A percentile compares a stretch with the other conserved stretches of the same genome.
These are phyloP conservation scores for Rhinocladiella mackenziei DNA, from an alignment of 2,329 filamentous ascomycete genomes.

Conservation along the genomic window DNA sequence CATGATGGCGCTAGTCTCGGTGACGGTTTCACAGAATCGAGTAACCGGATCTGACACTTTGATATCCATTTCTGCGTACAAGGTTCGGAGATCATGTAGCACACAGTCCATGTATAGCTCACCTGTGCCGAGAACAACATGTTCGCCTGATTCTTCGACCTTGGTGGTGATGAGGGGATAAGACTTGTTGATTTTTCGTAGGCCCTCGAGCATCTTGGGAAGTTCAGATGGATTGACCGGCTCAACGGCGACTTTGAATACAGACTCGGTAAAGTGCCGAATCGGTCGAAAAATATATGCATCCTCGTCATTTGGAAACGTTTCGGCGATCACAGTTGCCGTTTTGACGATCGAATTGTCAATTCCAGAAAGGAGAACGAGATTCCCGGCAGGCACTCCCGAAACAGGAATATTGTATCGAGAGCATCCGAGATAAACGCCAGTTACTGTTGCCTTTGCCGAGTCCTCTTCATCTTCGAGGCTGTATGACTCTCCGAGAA, in stretches of 20 bases:
- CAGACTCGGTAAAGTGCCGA: conserved; percentile 91
- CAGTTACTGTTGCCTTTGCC: conserved; percentile 75
- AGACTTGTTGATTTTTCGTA: conserved; percentile 96
- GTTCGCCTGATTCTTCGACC: conserved; percentile 95
- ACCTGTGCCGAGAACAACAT: conserved; percentile 89
- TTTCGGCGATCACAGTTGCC: conserved; percentile 78
- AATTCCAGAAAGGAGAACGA: conserved; percentile 84
- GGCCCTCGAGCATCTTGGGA: conserved; percentile 96
- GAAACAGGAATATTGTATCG: conserved; percentile 89
- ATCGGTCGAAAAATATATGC: conserved; percentile 93
- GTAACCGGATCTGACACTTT: conserved; percentile 98
- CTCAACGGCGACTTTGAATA: conserved; percentile 96
- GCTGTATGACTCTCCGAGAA: conserved; percentile 92
- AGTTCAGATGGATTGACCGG: conserved; percentile 97
- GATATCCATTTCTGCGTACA: conserved; percentile 99
- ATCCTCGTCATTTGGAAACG: conserved; percentile 80
- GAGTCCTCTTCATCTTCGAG: conserved; percentile 98
- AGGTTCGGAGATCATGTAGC: conserved; percentile 80
- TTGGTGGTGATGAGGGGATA: conserved; percentile 95
- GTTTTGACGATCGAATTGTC: conserved; percentile 99
- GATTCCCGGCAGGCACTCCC: conserved; percentile 88
- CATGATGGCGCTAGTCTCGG: conserved; percentile 94
- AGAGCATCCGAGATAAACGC: conserved; percentile 87
- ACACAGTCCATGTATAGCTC: conserved; percentile 99
- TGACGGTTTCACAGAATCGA: conserved; percentile 94